Evolutionary conservation across 176 grass and related monocot species (phyloP).

Genomic region (Carex cristatella): DNA sequence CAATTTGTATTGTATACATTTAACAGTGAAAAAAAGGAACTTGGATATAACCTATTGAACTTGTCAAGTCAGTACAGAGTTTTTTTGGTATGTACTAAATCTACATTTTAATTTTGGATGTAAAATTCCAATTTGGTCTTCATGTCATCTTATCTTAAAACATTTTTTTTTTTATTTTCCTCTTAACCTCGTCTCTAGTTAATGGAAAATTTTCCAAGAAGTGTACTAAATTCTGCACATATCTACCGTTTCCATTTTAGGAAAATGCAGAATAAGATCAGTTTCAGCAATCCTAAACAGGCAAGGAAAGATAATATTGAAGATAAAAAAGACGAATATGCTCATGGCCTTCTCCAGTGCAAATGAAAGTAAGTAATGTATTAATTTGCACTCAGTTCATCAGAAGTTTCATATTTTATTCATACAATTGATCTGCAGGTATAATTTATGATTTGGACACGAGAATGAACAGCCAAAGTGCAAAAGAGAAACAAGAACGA

Average conservation of each 20-base stretch:
- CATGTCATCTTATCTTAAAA: not conserved
- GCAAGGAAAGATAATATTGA: conserved; percentile 66
- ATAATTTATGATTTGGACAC: conserved; percentile 53
- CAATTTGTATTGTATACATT: not conserved
- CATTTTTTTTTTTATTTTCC: not conserved
- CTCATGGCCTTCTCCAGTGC: conserved; percentile 74
- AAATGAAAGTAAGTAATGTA: conserved; percentile 51
- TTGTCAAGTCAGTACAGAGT: not conserved
- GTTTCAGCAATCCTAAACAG: conserved; percentile 65
- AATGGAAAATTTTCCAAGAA: not conserved
- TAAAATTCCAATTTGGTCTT: not conserved
- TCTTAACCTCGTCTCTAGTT: not conserved
- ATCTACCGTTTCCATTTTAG: conserved; percentile 15
- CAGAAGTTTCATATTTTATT: not conserved
- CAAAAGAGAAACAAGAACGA: conserved; percentile 25
- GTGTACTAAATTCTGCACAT: not conserved
- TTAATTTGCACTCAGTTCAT: not conserved
- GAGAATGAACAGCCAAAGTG: conserved; percentile 42
- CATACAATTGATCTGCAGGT: conserved; percentile 27
- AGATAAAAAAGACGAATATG: conserved; percentile 72
- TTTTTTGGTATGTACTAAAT: not conserved
- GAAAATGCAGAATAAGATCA: conserved; percentile 76
- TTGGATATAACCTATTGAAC: not conserved
- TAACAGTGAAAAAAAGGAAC: not conserved
- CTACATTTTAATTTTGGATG: too few species aligned